Evolutionary conservation across 2,329 filamentous ascomycete species (phyloP).

Genomic region (Fusarium tricinctum): DNA sequence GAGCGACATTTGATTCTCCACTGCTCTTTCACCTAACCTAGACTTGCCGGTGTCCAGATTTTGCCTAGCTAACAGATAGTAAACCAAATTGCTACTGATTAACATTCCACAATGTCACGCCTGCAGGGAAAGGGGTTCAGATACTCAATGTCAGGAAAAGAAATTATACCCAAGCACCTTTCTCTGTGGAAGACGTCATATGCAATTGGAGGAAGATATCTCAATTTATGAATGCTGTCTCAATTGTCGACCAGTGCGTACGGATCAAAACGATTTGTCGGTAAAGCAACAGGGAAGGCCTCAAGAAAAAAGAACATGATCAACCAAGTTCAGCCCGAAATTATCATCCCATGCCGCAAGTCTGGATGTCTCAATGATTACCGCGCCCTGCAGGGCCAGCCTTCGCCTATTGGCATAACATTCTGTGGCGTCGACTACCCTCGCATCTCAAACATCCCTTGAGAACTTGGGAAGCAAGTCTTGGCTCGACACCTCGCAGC

Average conservation of each 20-base stretch:
- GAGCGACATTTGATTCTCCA: no score
- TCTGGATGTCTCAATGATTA: not conserved
- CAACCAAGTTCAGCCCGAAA: not conserved
- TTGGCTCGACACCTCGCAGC: not conserved
- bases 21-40: not conserved
- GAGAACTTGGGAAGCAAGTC: not conserved
- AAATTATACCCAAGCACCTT: not conserved
- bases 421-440: not conserved
- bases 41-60: not conserved
- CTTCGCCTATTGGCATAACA: not conserved
- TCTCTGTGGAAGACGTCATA: not conserved
- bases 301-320: not conserved
- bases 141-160: not conserved
- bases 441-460: not conserved
- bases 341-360: not conserved
- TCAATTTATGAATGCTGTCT: no score
- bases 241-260: no score
- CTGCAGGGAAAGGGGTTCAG: no score
- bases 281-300: no score
- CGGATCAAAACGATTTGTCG: no score
- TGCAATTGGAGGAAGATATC: not conserved
- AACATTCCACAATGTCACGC: not conserved
- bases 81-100: not conserved
- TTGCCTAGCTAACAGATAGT: no score
- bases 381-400: not conserved